phyloP scores from a whole-genome alignment of 2,329 filamentous ascomycete species.

The Didymosphaeria variabile region DNA sequence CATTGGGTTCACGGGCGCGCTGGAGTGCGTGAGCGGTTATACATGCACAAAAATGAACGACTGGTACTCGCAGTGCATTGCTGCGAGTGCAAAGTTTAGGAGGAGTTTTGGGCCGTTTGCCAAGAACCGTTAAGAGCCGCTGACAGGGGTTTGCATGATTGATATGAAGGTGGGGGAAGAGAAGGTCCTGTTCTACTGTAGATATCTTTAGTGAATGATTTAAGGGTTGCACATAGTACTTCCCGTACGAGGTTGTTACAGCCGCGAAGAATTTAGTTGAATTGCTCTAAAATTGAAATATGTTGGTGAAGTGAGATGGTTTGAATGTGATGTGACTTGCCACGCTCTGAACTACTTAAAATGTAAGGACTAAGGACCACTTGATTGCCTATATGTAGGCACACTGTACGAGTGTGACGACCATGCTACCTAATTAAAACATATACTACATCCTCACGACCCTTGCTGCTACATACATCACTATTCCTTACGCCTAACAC shows the following conservation, averaged over 20 bases:
- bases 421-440: too few relatives aligned
- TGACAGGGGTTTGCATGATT: neutral
- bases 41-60: conserved; percentile 6
- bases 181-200: neutral
- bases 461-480: too few relatives aligned
- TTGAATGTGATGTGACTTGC: too few relatives aligned
- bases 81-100: conserved; percentile 10
- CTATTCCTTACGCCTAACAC: too few relatives aligned
- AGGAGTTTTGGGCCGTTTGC: conserved; percentile 4
- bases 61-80: conserved; percentile 16
- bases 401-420: too few relatives aligned
- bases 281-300: neutral
- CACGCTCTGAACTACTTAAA: too few relatives aligned
- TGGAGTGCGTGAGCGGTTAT: neutral
- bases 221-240: neutral
- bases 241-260: neutral
- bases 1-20: neutral
- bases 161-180: neutral
- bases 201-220: neutral
- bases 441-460: too few relatives aligned
- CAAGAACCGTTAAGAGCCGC: neutral
- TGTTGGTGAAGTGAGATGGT: too few relatives aligned
- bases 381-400: too few relatives aligned
- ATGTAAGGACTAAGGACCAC: too few relatives aligned
- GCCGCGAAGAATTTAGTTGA: neutral